Evolutionary conservation across 768 basidiomycete genomes (phyloP).

Genomic region (Auricularia heimuer): DNA sequence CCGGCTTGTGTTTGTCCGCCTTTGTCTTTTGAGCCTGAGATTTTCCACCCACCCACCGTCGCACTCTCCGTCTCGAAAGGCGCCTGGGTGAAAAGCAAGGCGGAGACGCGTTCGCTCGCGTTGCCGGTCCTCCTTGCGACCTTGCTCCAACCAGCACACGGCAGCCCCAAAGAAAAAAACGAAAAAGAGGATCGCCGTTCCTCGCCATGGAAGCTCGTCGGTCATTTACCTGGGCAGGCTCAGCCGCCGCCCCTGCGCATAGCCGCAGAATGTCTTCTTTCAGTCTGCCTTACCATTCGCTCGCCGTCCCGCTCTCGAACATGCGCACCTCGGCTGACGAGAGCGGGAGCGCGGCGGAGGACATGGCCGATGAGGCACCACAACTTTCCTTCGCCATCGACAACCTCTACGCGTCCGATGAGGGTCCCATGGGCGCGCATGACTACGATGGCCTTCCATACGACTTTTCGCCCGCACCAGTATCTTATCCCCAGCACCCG

Average conservation of each 20-base stretch:
- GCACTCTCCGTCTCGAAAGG: neutral
- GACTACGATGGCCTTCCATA: neutral
- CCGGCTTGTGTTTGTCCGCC: neutral
- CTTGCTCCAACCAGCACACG: neutral
- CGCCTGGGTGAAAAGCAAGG: constrained; percentile 1
- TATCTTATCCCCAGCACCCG: neutral
- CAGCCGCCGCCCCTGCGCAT: neutral
- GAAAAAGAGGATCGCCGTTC: neutral
- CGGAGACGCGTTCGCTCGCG: constrained; percentile 2
- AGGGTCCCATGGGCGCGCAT: neutral
- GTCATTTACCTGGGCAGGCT: neutral
- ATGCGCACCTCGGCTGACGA: neutral
- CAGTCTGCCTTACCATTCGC: neutral
- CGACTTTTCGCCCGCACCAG: neutral
- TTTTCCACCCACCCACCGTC: neutral
- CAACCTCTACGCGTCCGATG: neutral
- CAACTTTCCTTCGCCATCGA: neutral
- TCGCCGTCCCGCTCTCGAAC: neutral
- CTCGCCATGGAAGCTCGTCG: neutral
- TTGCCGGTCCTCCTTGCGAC: neutral
- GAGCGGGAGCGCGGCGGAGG: neutral
- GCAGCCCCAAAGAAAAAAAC: neutral
- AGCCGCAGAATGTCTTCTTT: neutral
- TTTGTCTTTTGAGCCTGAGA: neutral
- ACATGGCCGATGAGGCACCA: neutral